Base-by-base conservation (phyloP, 306 rosid species). In the Acacia melanoxylon region DNA sequence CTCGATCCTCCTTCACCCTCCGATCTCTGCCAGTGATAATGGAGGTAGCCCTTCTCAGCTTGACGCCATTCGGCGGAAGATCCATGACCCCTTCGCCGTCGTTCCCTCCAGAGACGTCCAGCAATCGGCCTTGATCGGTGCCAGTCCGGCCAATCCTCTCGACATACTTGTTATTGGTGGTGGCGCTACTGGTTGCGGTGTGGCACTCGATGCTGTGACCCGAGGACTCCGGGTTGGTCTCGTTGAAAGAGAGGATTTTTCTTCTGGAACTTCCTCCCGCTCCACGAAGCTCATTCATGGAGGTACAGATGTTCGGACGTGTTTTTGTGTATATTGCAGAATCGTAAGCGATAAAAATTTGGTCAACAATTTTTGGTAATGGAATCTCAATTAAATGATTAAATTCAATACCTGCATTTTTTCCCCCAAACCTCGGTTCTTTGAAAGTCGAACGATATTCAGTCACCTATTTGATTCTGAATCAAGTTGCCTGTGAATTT, bases 211-310 rank as follows among this genome's bases (percentile, higher is more conserved):
- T 11, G 97, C 97, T 7, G 97, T 87, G 73, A 92, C 98, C 10
- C 85, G 99, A 10, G 99, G 99, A 25, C 99, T 93, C 73, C 91
- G 90, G 22, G 97, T 96, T 42, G 99, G 99, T 20, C 94, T 96
- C 29, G 99, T 96, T 65, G 99, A 96, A 87, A 84, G 98, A 37
- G 98, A 96, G 87, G 99, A 96, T 86, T 96, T 96, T 74, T 88
- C 97, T 22, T 86, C 99, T 14, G 99, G 99, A 58, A 96, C 99
- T 40, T 96, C 99, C 8, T 96, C 99, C 13, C 93, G 99, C 77
- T 96, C 99, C 83, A 96, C 99, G 10, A 96, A 96, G 89, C 98
- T 96, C 45, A 90, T 96, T 75, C 99, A 96, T 81, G 99, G 99
- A 90, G 99, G 99, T 94, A 86, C 22, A 56, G 17, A 68, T 56